phyloP scores from a whole-genome alignment of 345 rosid species.

The Camelina hispida region DNA sequence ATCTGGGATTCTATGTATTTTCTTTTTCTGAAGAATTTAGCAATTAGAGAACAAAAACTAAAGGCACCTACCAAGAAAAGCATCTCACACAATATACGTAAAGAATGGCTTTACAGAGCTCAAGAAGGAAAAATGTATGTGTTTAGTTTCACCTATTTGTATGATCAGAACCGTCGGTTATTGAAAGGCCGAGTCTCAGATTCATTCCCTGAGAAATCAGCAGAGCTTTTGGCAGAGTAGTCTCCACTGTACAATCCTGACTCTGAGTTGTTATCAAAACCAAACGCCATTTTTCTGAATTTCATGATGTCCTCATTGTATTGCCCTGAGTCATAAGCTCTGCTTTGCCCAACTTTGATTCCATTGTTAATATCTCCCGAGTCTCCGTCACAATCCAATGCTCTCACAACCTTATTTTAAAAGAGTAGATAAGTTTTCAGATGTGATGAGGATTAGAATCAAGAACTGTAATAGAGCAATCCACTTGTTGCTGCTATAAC shows the following conservation, averaged over 20 bases:
- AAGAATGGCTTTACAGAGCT: constrained; percentile 34
- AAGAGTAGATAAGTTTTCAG: constrained; percentile 4
- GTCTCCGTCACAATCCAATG: constrained; percentile 68
- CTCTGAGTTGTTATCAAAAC: constrained; percentile 54
- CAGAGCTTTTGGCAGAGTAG: constrained; percentile 46
- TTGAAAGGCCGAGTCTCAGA: constrained; percentile 45
- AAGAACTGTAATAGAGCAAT: constrained; percentile 7
- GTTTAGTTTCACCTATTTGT: constrained; percentile 37
- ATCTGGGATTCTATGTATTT: constrained; percentile 25
- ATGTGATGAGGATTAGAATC: constrained; percentile 6
- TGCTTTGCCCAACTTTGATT: constrained; percentile 83
- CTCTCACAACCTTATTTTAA: constrained; percentile 70
- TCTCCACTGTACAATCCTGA: constrained; percentile 58
- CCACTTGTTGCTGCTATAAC: neutral
- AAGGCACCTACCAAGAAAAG: constrained; percentile 41
- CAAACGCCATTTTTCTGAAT: constrained; percentile 76
- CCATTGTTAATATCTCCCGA: constrained; percentile 79
- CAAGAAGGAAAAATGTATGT: constrained; percentile 28
- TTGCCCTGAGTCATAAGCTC: constrained; percentile 74
- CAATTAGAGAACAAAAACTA: constrained; percentile 35
- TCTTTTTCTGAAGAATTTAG: constrained; percentile 4
- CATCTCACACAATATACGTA: constrained; percentile 26
- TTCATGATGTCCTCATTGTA: constrained; percentile 75
- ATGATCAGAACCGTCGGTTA: constrained; percentile 32
- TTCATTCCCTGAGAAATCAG: constrained; percentile 50